A percentile compares a stretch with the other conserved stretches of the same genome.
Evolutionary conservation across 345 rosid species (phyloP).

Genomic region (Raphanus sativus): DNA sequence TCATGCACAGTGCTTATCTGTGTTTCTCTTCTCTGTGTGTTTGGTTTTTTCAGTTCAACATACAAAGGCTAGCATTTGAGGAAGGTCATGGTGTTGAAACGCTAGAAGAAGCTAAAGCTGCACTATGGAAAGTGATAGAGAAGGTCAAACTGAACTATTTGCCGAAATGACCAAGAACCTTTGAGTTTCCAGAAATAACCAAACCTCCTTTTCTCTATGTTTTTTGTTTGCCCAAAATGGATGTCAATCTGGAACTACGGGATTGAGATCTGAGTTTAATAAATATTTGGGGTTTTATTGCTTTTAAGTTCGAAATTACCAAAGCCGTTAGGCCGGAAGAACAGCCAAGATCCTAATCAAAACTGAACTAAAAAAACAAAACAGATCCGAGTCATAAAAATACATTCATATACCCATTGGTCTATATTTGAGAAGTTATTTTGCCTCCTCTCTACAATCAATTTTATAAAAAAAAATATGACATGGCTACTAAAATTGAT

Average conservation of each 20-base stretch:
- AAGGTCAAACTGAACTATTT: conserved; percentile 55
- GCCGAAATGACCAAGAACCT: conserved; percentile 36
- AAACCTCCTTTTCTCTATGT: not conserved
- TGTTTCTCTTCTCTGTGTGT: not conserved
- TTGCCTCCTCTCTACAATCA: too few species aligned
- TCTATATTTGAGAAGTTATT: too few species aligned
- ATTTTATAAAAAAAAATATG: too few species aligned
- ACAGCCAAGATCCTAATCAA: not conserved
- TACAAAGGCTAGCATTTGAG: conserved; percentile 87
- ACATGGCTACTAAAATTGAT: too few species aligned
- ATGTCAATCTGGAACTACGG: not conserved
- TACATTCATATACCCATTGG: too few species aligned
- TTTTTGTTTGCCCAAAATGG: not conserved
- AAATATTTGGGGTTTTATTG: not conserved
- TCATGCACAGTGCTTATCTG: conserved; percentile 9
- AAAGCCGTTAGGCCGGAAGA: not conserved
- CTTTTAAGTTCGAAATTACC: not conserved
- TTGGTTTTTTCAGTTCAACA: conserved; percentile 57
- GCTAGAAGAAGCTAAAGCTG: conserved; percentile 89
- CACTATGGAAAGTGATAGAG: conserved; percentile 68
- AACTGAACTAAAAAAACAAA: not conserved
- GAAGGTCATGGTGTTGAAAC: conserved; percentile 74
- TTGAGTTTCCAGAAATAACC: conserved; percentile 49
- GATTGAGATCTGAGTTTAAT: conserved; percentile 21
- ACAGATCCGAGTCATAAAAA: not conserved